phyloP scores from a whole-genome alignment of 2,329 filamentous ascomycete genomes.

The Phoma sp. region DNA sequence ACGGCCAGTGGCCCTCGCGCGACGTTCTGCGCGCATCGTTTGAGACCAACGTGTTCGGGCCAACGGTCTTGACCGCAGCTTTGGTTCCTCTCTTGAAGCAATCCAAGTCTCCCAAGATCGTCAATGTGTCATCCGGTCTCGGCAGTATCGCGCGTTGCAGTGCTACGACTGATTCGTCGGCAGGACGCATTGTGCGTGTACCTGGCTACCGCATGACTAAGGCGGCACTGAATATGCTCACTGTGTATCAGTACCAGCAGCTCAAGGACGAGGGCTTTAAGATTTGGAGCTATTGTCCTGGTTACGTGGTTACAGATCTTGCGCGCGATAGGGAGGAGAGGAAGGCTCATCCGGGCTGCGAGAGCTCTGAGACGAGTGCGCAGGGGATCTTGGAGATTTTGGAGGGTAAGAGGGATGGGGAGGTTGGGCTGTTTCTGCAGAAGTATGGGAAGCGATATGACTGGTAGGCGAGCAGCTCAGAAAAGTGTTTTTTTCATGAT shows the following conservation, averaged over 20 bases:
- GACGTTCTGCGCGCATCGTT: conserved; percentile 30
- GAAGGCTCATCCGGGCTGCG: conserved; percentile 18
- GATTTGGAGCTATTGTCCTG: conserved; percentile 41
- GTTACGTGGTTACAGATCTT: conserved; percentile 39
- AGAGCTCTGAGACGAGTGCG: conserved; percentile 42
- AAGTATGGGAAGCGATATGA: conserved; percentile 25
- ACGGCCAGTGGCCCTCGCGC: conserved; percentile 21
- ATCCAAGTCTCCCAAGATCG: conserved; percentile 36
- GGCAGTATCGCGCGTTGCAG: conserved; percentile 39
- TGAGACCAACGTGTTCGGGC: conserved; percentile 48
- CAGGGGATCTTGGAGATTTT: conserved; percentile 40
- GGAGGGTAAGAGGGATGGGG: conserved; percentile 37
- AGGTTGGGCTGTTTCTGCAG: conserved; percentile 34
- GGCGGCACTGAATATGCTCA: conserved; percentile 46
- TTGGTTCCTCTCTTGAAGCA: conserved; percentile 44
- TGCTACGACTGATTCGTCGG: conserved; percentile 15
- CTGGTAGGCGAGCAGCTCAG: conserved; percentile 27
- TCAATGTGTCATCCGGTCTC: conserved; percentile 45
- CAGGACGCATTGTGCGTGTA: conserved; percentile 1
- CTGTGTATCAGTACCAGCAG: conserved; percentile 49
- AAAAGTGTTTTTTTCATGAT: too few relatives aligned
- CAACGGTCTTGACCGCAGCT: conserved; percentile 40
- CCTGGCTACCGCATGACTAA: conserved; percentile 46
- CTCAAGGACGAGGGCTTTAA: conserved; percentile 32
- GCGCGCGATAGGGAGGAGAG: conserved; percentile 27